Base-by-base conservation (phyloP, 2,329 filamentous ascomycete species). In the Geosmithia flava region DNA sequence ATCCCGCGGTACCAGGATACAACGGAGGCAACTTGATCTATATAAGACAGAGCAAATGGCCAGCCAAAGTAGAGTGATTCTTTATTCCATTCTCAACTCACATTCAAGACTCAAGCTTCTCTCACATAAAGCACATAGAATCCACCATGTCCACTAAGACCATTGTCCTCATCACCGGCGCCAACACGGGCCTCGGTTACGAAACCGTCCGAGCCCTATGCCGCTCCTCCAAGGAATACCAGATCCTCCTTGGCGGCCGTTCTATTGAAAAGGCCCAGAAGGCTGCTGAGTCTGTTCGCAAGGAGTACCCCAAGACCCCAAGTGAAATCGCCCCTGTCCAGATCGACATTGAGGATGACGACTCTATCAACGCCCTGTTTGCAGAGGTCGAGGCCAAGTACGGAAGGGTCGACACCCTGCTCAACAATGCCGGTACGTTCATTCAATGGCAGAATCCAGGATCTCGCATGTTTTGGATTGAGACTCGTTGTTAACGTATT, bases 181-280 rank as follows among this genome's bases (percentile, higher is more conserved):
- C 66, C 47, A 80, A 78, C 53, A 77, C 70, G 0, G 76, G 77
- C 19, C 67, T 81, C 16, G 78, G 79, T 2, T 72, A 69, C 39
- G 71, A 81, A 52, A 68, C 64, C 19, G 68, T 78, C 40, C 75
- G 72, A 50, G 69, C 73, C 1, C 61, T 81, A 1, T 62, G 65
- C 37, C 53, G 61, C 7, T 74, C 75, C 0, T 30, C 55, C 0
- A 58, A 60, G 6, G 27, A 68, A 2, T 80, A 80, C 57, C 63
- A 69, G 7, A 66, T 82, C 49, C 54, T 79, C 20, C 54, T 82
- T 16, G 76, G 76, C 37, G 68, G 67, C 37, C 70, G 78, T 1
- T 69, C 62, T 2, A 13, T 71, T 0, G 62, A 66, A 3, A 79
- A 77, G 49, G 77, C 67, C 20, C 57, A 74, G 1, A 54, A 55